Base-by-base conservation (phyloP, 805 yeast species). In the Scheffersomyces stipitis region DNA sequence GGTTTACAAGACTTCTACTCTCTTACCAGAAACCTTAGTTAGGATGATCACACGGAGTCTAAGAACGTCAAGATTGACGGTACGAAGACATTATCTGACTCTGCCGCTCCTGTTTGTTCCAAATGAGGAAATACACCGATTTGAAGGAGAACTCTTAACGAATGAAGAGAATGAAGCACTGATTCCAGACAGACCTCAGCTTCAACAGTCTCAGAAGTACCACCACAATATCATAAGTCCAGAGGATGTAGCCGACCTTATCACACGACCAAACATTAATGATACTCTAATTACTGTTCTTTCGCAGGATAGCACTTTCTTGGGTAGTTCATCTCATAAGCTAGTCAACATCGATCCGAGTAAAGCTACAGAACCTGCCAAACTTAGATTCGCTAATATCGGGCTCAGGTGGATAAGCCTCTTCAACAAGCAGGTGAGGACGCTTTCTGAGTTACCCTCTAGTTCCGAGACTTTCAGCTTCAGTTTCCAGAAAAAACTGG, bases 201-300 rank as follows among this genome's bases (percentile, higher is more conserved):
- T 44, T 15, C 42, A 39, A 3, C 22, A 36, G 13, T 26, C 43
- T 4, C 31, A 37, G 5, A 55, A 49, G 39, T 41, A 45, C 26
- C 51, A 57, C 31, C 53, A 43, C 35, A 60, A 65, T 22, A 62
- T 69, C 30, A 42, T 53, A 12, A 52, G 55, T 28, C 73, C 74
- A 0, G 58, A 60, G 18, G 52, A 53, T 29, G 51, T 61, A 3
- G 56, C 62, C n/a, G 72, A 66, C 37, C 37, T 64, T 12, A 42
- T 63, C n/a, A 48, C 60, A 4, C 49, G 46, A 8, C 62, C 66
- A 0, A 41, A 41, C 5, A 43, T 50, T 24, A 62, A 55, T 30
- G 72, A 68, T 39, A 38, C 55, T 12, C 38, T 66, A 35, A 48
- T 56, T 14, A 50, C 70, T 0, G 38, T 58, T 3, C 51, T 68